Conservation (phyloP, 257 asterid species). For the Fraxinus excelsior region DNA sequence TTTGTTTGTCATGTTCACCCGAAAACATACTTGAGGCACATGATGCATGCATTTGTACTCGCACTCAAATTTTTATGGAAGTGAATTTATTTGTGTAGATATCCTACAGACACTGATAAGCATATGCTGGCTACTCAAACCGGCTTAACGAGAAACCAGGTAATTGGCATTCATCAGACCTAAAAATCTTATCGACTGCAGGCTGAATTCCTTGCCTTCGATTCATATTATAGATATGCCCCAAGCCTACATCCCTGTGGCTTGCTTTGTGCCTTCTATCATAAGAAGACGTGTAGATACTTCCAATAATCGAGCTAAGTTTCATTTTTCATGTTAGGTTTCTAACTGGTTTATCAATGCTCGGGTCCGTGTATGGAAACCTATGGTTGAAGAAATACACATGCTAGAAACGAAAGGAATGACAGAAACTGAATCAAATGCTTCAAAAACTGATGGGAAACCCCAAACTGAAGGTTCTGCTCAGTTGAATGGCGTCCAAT, state of each 20-base stretch:
- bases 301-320: background rate
- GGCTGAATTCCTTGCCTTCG: background rate
- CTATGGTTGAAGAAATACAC: constrained; percentile 94
- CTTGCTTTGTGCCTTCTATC: background rate
- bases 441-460: constrained; percentile 10
- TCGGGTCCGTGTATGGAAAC: constrained; percentile 91
- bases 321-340: constrained; percentile 42
- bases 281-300: background rate
- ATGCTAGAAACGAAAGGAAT: constrained; percentile 66
- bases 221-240: background rate
- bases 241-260: background rate
- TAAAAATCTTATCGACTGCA: background rate
- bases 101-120: constrained; percentile 85
- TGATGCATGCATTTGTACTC: background rate
- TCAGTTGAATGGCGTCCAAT: constrained; percentile 19
- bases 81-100: constrained; percentile 38
- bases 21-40: background rate
- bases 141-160: constrained; percentile 84
- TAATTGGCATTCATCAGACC: constrained; percentile 16
- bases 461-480: constrained; percentile 13
- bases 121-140: constrained; percentile 88
- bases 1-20: background rate
- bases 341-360: constrained; percentile 94
- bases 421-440: constrained; percentile 18
- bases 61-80: background rate